Evolutionary conservation across 805 yeast genomes (phyloP).

Genomic region (Maudiozyma turicensis): DNA sequence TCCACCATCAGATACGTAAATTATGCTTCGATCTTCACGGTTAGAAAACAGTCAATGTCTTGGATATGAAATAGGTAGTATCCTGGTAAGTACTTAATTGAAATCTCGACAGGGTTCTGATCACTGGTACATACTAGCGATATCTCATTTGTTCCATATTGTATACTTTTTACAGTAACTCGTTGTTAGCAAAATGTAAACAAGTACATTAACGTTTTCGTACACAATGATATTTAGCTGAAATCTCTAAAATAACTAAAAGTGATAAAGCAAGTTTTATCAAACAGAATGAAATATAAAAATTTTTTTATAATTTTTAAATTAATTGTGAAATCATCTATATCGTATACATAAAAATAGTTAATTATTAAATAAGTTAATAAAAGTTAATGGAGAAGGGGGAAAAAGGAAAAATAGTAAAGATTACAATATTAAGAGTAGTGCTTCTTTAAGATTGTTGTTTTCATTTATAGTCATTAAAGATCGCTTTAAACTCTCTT

Average conservation of each 20-base stretch:
- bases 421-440: not conserved
- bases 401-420: not conserved
- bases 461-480: not conserved
- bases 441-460: not conserved
- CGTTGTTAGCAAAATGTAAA: not conserved
- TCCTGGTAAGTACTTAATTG: no score
- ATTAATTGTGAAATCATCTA: constrained; percentile 4
- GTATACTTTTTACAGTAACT: no score
- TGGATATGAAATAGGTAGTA: no score
- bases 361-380: not conserved
- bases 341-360: constrained; percentile 5
- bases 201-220: not conserved
- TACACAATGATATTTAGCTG: not conserved
- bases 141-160: no score
- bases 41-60: no score
- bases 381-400: not conserved
- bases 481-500: constrained; percentile 20
- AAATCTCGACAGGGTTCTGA: no score
- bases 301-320: not conserved
- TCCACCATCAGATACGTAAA: no score
- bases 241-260: no score
- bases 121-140: no score
- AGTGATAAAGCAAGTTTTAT: no score
- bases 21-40: no score
- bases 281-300: not conserved